Evolutionary conservation across 331 rosid genomes (phyloP), one percentile per base, ranked within the genome.

Genomic region (Erythrophleum ivorense): DNA sequence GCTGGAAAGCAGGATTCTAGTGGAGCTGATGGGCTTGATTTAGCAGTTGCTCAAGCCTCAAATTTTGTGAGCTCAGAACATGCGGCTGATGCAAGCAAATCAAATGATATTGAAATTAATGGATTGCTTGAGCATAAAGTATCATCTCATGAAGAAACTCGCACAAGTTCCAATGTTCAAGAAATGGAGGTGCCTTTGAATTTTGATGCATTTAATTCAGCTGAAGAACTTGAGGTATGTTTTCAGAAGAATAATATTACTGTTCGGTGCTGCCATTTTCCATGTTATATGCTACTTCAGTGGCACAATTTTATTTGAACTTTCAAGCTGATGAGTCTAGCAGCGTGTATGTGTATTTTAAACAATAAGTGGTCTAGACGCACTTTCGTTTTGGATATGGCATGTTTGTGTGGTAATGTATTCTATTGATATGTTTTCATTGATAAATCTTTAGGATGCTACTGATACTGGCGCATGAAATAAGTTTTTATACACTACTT

Each of bases 151-250:
- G 88, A 84, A 66, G 92, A 84, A 83, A 81, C 90, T 50, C 48
- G 16, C 24, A 85, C 89, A 3, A 83, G 81, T 85, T 75, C 72
- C 14, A 73, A 57, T 43, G 45, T 75, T 83, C 82, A 86, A 9
- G 84, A 81, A 29, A 52, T 76, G 49, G 82, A 80, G 64, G 84
- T 73, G 68, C 91, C 87, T 59, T 74, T 88, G 78, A 64, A 78
- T 83, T 80, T 88, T 80, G 88, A 73, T 63, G 55, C 53, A 53
- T 45, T 80, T 63, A 83, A 78, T 78, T 77, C 87, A 67, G 88
- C 91, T 60, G 82, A 78, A 19, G 87, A 88, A 78, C 91, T 88
- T 41, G 89, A 88, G 91, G 91, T 88, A 78, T 80, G 49, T 38
- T 73, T 11, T 12, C 1, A 52, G 33, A 69, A 36, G 58, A 53